phyloP scores from a whole-genome alignment of 2,329 filamentous ascomycete genomes.

The Blastomyces gilchristii region DNA sequence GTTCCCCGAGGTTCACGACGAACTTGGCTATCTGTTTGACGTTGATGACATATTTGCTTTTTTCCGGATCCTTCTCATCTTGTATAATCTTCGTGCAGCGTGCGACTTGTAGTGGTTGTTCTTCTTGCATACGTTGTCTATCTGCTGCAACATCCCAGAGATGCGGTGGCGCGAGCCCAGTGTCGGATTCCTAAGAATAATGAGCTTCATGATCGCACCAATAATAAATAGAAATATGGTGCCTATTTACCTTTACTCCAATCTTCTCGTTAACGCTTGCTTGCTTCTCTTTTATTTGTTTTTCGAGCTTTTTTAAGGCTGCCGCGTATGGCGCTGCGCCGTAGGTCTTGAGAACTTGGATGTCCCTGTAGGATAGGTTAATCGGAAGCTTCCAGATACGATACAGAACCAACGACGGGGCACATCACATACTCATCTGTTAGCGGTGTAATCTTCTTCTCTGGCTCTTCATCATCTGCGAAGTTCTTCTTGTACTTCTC shows the following conservation, averaged over 20 bases:
- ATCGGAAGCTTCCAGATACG: conserved; percentile 12
- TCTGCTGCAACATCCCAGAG: conserved; percentile 98
- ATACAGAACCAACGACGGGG: not conserved
- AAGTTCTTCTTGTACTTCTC: conserved; percentile 98
- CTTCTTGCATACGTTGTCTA: conserved; percentile 95
- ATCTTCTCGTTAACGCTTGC: conserved; percentile 99
- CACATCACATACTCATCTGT: conserved; percentile 73
- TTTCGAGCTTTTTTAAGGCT: conserved; percentile 91
- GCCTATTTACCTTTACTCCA: conserved; percentile 41
- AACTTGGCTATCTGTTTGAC: conserved; percentile 99
- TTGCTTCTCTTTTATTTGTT: conserved; percentile 99
- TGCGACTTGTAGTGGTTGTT: conserved; percentile 94
- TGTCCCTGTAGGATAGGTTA: conserved; percentile 58
- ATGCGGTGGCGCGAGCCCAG: conserved; percentile 92
- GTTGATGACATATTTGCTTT: conserved; percentile 99
- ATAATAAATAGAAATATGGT: not conserved
- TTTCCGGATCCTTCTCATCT: conserved; percentile 88
- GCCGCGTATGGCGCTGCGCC: conserved; percentile 92
- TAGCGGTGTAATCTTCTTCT: conserved; percentile 98
- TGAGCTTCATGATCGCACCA: conserved; percentile 3
- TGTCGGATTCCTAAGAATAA: conserved; percentile 77
- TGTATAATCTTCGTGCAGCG: conserved; percentile 98
- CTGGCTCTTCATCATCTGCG: conserved; percentile 90
- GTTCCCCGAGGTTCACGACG: conserved; percentile 92
- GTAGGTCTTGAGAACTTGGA: conserved; percentile 98